phyloP scores from a whole-genome alignment of 805 yeast genomes.

The Metschnikowia vanudenii region DNA sequence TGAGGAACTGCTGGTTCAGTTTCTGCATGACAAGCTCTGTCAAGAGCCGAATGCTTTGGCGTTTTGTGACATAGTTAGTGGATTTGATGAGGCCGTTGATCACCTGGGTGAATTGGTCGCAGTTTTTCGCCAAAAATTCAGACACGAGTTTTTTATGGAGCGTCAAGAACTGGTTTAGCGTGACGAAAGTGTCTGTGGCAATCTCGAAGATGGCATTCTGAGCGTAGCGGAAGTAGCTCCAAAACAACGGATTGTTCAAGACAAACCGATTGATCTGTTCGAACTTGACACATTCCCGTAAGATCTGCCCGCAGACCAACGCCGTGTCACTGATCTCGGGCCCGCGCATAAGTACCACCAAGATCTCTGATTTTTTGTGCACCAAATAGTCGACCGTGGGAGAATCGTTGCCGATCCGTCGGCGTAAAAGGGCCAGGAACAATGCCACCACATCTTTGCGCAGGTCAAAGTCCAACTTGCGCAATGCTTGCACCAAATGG shows the following conservation, averaged over 20 bases:
- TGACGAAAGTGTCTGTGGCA: conserved; percentile 85
- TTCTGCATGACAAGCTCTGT: conserved; percentile 69
- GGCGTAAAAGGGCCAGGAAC: conserved; percentile 72
- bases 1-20: conserved; percentile 69
- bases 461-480: conserved; percentile 81
- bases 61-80: conserved; percentile 84
- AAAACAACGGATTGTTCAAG: conserved; percentile 59
- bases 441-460: conserved; percentile 76
- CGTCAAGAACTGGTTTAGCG: conserved; percentile 67
- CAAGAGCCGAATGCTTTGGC: conserved; percentile 81
- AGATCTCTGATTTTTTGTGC: conserved; percentile 57
- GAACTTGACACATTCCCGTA: conserved; percentile 81
- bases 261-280: conserved; percentile 66
- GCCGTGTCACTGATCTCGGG: conserved; percentile 76
- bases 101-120: conserved; percentile 54
- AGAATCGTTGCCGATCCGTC: conserved; percentile 70
- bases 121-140: conserved; percentile 63
- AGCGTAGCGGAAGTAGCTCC: conserved; percentile 82
- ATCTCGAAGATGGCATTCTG: conserved; percentile 79
- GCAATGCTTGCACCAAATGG: conserved; percentile 56
- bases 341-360: conserved; percentile 61
- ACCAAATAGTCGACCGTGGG: conserved; percentile 87
- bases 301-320: conserved; percentile 69
- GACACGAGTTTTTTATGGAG: conserved; percentile 66
- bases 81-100: conserved; percentile 73